These are phyloP conservation scores for Platanthera guangdongensis DNA, from an alignment of 106 monocot species.

Conservation along the genomic window DNA sequence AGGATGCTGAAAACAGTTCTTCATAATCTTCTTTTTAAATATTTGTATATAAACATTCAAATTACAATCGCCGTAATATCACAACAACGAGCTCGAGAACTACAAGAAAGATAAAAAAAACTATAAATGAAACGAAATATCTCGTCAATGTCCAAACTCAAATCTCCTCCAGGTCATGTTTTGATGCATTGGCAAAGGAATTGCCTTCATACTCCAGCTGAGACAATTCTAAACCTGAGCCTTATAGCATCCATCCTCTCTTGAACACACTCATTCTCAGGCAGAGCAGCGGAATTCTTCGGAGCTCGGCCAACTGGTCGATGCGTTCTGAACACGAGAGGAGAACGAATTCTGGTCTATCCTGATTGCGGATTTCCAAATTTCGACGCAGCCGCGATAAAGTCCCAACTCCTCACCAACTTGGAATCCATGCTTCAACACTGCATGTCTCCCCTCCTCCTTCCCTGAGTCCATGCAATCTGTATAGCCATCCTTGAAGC, in stretches of 20 bases:
- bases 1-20: too few species aligned
- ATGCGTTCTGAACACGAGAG: slow-evolving; percentile 39
- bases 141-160: not conserved
- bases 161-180: slow-evolving; percentile 21
- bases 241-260: slow-evolving; percentile 45
- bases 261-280: slow-evolving; percentile 49
- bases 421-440: too few species aligned
- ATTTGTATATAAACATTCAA: too few species aligned
- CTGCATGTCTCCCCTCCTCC: too few species aligned
- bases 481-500: too few species aligned
- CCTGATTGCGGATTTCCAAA: slow-evolving; percentile 41
- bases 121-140: too few species aligned
- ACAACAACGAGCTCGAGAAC: too few species aligned
- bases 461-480: too few species aligned
- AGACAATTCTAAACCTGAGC: slow-evolving; percentile 42
- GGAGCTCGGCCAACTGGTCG: slow-evolving; percentile 35
- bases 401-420: slow-evolving; percentile 69
- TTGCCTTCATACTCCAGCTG: slow-evolving; percentile 55
- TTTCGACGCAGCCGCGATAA: slow-evolving; percentile 49
- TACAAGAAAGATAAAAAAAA: too few species aligned
- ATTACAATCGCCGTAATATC: too few species aligned
- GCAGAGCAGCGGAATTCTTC: slow-evolving; percentile 35
- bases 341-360: slow-evolving; percentile 35
- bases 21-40: too few species aligned
- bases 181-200: slow-evolving; percentile 10